Percentiles rank a stretch among this genome's conserved stretches.
phyloP scores from a whole-genome alignment of 2,329 filamentous ascomycete species.

The Hymenoscyphus scutula region DNA sequence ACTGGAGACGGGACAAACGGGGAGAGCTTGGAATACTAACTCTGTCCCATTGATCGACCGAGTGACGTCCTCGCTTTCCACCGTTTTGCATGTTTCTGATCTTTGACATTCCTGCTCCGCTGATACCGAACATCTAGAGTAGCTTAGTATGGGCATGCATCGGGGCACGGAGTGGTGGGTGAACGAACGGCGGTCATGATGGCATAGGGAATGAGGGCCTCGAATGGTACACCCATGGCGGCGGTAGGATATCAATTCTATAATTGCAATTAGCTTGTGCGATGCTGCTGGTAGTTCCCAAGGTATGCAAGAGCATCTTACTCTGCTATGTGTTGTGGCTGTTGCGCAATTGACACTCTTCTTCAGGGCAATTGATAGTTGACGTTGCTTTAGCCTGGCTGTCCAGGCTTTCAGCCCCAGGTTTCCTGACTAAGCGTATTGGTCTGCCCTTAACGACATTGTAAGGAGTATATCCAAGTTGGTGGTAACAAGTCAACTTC shows the following conservation, averaged over 20 bases:
- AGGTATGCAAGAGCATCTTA: background rate
- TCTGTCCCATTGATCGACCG: constrained; percentile 42
- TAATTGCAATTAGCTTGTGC: constrained; percentile 15
- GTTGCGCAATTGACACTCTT: constrained; percentile 24
- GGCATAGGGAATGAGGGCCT: constrained; percentile 42
- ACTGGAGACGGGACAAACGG: constrained; percentile 2
- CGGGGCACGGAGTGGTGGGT: constrained; percentile 3
- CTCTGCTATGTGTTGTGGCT: constrained; percentile 21
- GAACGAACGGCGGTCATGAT: constrained; percentile 40
- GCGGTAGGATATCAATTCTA: constrained; percentile 26
- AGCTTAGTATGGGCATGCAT: constrained; percentile 21
- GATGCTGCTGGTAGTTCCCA: background rate
- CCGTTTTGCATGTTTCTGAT: constrained; percentile 41
- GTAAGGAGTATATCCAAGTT: constrained; percentile 17
- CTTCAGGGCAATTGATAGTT: constrained; percentile 12
- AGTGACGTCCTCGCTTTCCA: constrained; percentile 40
- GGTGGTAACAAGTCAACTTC: constrained; percentile 29
- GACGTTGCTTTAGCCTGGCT: constrained; percentile 20
- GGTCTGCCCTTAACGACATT: constrained; percentile 24
- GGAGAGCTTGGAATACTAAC: constrained; percentile 29
- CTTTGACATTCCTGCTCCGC: constrained; percentile 40
- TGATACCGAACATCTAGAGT: constrained; percentile 41
- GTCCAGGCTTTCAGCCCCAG: constrained; percentile 1
- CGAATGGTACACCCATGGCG: constrained; percentile 43
- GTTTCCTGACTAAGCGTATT: constrained; percentile 20